A percentile compares a stretch with the other conserved stretches of the same genome.
These are phyloP conservation scores for Aegilops umbellulata DNA, from an alignment of 176 grass and related monocot species.

Conservation along the genomic window DNA sequence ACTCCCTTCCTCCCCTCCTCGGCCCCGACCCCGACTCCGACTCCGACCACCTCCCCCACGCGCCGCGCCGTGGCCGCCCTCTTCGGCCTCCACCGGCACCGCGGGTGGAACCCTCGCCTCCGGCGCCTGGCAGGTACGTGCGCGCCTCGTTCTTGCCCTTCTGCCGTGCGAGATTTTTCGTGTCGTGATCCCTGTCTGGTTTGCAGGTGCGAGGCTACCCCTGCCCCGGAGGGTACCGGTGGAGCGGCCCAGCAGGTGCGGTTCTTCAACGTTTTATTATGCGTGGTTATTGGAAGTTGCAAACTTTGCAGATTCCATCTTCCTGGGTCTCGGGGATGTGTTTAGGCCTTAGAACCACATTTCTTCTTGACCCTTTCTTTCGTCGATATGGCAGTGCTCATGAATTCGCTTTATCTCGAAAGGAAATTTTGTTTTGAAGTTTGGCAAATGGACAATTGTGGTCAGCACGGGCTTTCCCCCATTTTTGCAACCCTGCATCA, in stretches of 20 bases:
- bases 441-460: background rate
- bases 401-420: background rate
- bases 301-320: background rate
- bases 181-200: slow-evolving; percentile 12
- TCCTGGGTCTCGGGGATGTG: background rate
- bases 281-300: background rate
- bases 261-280: background rate
- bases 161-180: background rate
- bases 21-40: background rate
- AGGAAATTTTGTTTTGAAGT: background rate
- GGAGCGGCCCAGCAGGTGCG: slow-evolving; percentile 13
- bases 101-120: background rate
- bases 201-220: slow-evolving; percentile 24
- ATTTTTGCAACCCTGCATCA: background rate
- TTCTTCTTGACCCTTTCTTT: background rate
- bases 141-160: background rate
- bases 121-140: slow-evolving; percentile 10
- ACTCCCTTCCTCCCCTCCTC: background rate
- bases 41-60: slow-evolving; percentile 21
- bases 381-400: background rate
- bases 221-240: background rate
- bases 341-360: no score
- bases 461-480: background rate
- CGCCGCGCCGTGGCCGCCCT: background rate
- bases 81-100: background rate